These are phyloP conservation scores for Durusdinium trenchii DNA, from an alignment of 73 alveolate species.

Conservation along the genomic window DNA sequence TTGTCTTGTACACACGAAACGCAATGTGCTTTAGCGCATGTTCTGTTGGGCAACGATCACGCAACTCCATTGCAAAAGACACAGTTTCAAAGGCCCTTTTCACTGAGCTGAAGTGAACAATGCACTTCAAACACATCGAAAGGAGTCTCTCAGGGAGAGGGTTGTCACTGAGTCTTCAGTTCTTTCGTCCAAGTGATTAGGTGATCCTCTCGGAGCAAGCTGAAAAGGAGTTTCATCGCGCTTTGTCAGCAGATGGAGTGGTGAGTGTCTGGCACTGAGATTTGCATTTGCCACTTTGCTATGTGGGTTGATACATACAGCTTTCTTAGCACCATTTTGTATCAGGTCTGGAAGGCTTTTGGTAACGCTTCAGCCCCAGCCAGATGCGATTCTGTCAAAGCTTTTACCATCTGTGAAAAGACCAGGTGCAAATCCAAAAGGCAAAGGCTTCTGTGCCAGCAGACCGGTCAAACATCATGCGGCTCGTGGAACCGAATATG, in stretches of 20 bases:
- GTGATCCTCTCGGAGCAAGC: conserved; percentile 82
- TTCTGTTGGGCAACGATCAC: no score
- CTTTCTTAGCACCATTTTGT: not conserved
- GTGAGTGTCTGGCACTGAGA: conserved; percentile 3
- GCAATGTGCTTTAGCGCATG: no score
- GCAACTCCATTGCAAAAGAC: no score
- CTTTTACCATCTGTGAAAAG: not conserved
- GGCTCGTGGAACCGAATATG: conserved; percentile 56
- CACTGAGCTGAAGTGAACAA: no score
- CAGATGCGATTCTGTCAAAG: not conserved
- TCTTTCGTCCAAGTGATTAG: no score
- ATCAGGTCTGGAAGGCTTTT: conserved; percentile 62
- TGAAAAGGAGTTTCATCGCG: conserved; percentile 33
- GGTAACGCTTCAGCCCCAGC: conserved; percentile 22
- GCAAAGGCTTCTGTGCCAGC: conserved; percentile 70
- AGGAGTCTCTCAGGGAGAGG: no score
- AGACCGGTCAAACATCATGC: conserved; percentile 63
- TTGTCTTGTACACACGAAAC: no score
- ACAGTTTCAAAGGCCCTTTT: no score
- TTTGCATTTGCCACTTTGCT: not conserved
- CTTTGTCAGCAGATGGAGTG: conserved; percentile 5
- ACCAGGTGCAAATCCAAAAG: conserved; percentile 75
- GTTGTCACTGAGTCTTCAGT: no score
- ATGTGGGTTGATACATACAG: not conserved
- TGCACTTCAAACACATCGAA: no score